phyloP scores from a whole-genome alignment of 2,329 filamentous ascomycete species.

The Cercospora sp. region DNA sequence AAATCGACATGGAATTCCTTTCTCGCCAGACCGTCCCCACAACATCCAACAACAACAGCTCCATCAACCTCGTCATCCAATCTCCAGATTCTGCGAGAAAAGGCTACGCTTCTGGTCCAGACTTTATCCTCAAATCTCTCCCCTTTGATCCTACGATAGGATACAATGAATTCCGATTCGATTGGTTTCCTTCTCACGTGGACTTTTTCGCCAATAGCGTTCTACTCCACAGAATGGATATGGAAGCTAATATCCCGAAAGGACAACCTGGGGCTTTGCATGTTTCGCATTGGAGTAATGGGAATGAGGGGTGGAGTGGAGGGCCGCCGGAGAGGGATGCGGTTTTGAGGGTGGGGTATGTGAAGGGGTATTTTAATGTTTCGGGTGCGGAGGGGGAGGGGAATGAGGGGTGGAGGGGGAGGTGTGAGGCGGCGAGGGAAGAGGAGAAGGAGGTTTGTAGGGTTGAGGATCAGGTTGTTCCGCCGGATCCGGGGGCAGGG shows the following conservation, averaged over 20 bases:
- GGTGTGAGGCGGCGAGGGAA: neutral
- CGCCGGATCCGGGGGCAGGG: constrained; percentile 22
- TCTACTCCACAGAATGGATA: constrained; percentile 56
- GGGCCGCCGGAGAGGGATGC: constrained; percentile 67
- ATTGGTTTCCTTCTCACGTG: constrained; percentile 65
- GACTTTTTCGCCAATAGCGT: constrained; percentile 68
- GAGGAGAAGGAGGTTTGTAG: constrained; percentile 16
- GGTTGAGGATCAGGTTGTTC: constrained; percentile 23
- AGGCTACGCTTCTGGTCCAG: constrained; percentile 60
- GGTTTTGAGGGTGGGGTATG: constrained; percentile 64
- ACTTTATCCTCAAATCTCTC: constrained; percentile 59
- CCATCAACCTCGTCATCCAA: constrained; percentile 75
- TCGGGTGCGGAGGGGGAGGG: constrained; percentile 1
- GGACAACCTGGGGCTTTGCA: constrained; percentile 63
- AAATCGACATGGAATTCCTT: constrained; percentile 80
- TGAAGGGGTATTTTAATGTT: constrained; percentile 80
- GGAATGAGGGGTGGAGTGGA: constrained; percentile 68
- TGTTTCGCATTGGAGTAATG: constrained; percentile 77
- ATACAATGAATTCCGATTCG: constrained; percentile 79
- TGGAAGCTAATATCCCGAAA: constrained; percentile 50
- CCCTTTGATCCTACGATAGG: constrained; percentile 64
- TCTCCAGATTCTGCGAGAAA: constrained; percentile 58
- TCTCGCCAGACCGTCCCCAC: constrained; percentile 43
- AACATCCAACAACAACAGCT: constrained; percentile 46
- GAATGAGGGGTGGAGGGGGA: neutral